Conservation (phyloP, 2,329 filamentous ascomycete genomes). For the Hysterium pulicare region DNA sequence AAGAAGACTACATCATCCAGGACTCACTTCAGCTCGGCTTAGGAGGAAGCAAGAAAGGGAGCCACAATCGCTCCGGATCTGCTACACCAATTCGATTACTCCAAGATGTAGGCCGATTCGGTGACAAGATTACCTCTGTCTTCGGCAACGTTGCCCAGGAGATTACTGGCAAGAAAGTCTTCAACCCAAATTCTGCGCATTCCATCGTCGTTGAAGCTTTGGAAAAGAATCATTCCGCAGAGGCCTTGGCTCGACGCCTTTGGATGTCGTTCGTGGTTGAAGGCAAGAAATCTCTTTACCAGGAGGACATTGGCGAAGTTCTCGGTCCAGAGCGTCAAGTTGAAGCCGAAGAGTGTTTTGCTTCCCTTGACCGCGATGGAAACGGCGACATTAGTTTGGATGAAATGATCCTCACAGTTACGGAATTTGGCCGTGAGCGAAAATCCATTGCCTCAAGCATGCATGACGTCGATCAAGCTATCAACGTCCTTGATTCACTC, state of each 20-base stretch:
- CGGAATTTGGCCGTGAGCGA: slow-evolving; percentile 78
- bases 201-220: slow-evolving; percentile 86
- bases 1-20: slow-evolving; percentile 90
- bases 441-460: slow-evolving; percentile 89
- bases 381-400: slow-evolving; percentile 95
- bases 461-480: slow-evolving; percentile 95
- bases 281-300: slow-evolving; percentile 72
- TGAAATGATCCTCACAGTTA: slow-evolving; percentile 87
- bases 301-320: slow-evolving; percentile 83
- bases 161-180: slow-evolving; percentile 91
- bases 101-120: slow-evolving; percentile 66
- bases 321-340: slow-evolving; percentile 69
- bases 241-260: slow-evolving; percentile 88
- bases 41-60: slow-evolving; percentile 51
- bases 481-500: slow-evolving; percentile 84
- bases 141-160: slow-evolving; percentile 93
- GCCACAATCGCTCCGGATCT: slow-evolving; percentile 56
- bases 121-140: slow-evolving; percentile 85
- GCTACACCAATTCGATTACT: slow-evolving; percentile 77
- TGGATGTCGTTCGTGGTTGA: slow-evolving; percentile 99
- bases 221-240: slow-evolving; percentile 77
- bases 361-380: slow-evolving; percentile 74
- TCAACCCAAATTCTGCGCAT: slow-evolving; percentile 87
- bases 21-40: slow-evolving; percentile 65
- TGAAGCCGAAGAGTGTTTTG: slow-evolving; percentile 84